Evolutionary conservation across 768 basidiomycete species (phyloP).

Genomic region (Panaeolus cyanescens): DNA sequence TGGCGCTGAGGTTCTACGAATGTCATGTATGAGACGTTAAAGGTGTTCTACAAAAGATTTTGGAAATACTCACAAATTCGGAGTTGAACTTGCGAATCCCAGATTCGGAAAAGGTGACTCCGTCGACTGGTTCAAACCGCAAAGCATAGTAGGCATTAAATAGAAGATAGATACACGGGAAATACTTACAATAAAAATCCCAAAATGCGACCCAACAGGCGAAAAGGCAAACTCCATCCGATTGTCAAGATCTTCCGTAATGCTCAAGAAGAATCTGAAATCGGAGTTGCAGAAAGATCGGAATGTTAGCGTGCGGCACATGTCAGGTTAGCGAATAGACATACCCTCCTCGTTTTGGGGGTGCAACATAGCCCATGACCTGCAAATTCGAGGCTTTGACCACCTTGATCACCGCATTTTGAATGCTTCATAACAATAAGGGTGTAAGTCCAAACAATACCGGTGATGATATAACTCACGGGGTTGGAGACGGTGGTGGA

Average conservation of each 20-base stretch:
- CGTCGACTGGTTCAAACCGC: neutral
- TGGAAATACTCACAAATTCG: neutral
- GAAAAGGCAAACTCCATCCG: neutral
- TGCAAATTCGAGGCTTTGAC: neutral
- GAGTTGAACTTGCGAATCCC: neutral
- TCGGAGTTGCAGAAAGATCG: too few species aligned
- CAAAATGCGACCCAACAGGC: neutral
- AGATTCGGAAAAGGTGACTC: neutral
- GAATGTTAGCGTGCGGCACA: too few species aligned
- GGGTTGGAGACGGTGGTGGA: neutral
- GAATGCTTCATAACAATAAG: neutral
- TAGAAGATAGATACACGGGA: neutral
- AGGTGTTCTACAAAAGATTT: too few species aligned
- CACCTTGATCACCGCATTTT: neutral
- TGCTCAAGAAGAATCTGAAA: neutral
- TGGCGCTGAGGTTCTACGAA: neutral
- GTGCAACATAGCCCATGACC: neutral
- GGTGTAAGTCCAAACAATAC: too few species aligned
- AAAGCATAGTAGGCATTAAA: neutral
- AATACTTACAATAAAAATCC: neutral
- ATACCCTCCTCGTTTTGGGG: neutral
- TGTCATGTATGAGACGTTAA: too few species aligned
- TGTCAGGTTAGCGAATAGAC: too few species aligned
- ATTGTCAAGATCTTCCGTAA: neutral
- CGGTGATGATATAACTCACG: neutral